Conservation (phyloP, 441 rosid species). For the Manihot esculenta region DNA sequence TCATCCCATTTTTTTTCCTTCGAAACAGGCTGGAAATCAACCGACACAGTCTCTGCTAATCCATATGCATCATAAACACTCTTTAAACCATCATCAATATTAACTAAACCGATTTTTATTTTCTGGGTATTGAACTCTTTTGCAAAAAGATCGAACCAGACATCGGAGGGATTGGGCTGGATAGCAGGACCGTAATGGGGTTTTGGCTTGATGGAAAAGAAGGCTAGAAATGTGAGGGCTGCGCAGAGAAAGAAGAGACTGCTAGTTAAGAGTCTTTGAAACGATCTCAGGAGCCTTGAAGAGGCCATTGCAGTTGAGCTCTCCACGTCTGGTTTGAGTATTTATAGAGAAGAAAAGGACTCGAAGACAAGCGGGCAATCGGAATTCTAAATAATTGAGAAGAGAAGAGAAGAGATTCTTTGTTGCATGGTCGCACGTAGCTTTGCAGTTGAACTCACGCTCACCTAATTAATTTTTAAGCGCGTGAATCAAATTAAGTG, state of each 20-base stretch:
- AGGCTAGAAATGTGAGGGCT: slow-evolving; percentile 32
- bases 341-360: background rate
- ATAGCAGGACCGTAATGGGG: background rate
- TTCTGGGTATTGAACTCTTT: slow-evolving; percentile 27
- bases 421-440: background rate
- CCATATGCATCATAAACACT: slow-evolving; percentile 19
- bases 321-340: slow-evolving; percentile 1
- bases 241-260: slow-evolving; percentile 39
- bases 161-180: slow-evolving; percentile 16
- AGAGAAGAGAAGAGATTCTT: background rate
- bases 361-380: background rate
- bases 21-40: slow-evolving; percentile 38
- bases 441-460: background rate
- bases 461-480: background rate
- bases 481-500: background rate
- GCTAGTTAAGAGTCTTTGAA: slow-evolving; percentile 33
- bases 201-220: slow-evolving; percentile 30
- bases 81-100: slow-evolving; percentile 24
- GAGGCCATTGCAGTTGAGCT: slow-evolving; percentile 33
- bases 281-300: slow-evolving; percentile 27
- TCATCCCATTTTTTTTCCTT: slow-evolving; percentile 47
- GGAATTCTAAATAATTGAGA: background rate
- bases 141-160: slow-evolving; percentile 40
- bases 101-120: slow-evolving; percentile 63
- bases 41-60: slow-evolving; percentile 33